Percentiles rank a stretch among this genome's conserved stretches.
These are phyloP conservation scores for Pleurotus tuber-regium DNA, from an alignment of 768 basidiomycete genomes.

Conservation along the genomic window DNA sequence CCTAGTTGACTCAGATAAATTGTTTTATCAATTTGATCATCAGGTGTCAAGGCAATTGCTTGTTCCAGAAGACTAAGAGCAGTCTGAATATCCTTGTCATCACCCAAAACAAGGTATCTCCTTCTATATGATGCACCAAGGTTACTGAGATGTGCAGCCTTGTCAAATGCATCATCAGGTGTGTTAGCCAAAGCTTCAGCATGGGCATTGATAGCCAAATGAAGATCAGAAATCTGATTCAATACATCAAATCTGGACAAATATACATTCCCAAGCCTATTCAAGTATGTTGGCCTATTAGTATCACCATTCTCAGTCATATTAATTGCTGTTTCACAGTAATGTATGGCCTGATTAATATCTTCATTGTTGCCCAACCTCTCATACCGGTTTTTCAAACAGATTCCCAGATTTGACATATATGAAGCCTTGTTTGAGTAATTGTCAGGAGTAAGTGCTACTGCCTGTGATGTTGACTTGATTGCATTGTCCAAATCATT, in stretches of 20 bases:
- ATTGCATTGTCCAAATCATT: constrained; percentile 14
- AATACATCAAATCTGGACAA: constrained; percentile 4
- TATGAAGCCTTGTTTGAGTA: background rate
- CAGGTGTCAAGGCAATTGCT: constrained; percentile 13
- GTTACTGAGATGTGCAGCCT: constrained; percentile 7
- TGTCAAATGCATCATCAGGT: constrained; percentile 9
- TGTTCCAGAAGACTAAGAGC: constrained; percentile 11
- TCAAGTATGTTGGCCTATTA: constrained; percentile 1
- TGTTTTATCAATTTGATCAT: constrained; percentile 11
- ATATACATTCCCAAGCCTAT: constrained; percentile 11
- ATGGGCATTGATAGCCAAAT: constrained; percentile 10
- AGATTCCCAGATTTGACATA: constrained; percentile 11
- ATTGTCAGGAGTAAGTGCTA: background rate
- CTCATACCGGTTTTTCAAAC: constrained; percentile 3
- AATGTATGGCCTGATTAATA: constrained; percentile 11
- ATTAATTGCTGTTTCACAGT: constrained; percentile 5
- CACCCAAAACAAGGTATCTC: constrained; percentile 14
- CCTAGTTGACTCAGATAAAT: constrained; percentile 19
- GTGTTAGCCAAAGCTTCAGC: constrained; percentile 9
- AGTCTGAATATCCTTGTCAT: constrained; percentile 16
- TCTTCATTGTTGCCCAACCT: constrained; percentile 10
- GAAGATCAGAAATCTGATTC: constrained; percentile 14
- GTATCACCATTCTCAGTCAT: constrained; percentile 3
- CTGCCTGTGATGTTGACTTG: background rate
- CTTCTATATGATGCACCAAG: constrained; percentile 12